Conservation (phyloP, 805 yeast species). For the Blastobotrys peoriensis region DNA sequence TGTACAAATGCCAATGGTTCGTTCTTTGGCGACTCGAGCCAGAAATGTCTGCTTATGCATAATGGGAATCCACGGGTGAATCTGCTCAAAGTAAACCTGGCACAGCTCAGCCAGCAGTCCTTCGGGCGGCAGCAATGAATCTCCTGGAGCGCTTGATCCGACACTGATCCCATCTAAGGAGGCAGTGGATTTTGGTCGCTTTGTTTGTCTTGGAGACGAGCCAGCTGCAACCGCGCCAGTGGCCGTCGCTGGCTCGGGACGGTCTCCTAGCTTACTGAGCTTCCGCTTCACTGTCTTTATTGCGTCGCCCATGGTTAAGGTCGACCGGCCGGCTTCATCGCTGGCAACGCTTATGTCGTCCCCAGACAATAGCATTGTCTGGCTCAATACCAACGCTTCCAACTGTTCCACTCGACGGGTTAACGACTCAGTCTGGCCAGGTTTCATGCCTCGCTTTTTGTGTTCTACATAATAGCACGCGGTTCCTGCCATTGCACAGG, state of each 20-base stretch:
- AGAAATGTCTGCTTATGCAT: slow-evolving; percentile 3
- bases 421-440: neutral
- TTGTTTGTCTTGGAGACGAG: neutral
- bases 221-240: too few species aligned
- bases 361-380: neutral
- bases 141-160: neutral
- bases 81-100: slow-evolving; percentile 4
- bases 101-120: slow-evolving; percentile 2
- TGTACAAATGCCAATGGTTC: neutral
- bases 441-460: slow-evolving; percentile 1
- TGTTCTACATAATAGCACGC: slow-evolving; percentile 3
- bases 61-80: slow-evolving; percentile 13
- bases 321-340: neutral
- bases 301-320: neutral
- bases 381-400: slow-evolving; percentile 1
- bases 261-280: neutral
- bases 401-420: slow-evolving; percentile 1
- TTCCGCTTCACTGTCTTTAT: neutral
- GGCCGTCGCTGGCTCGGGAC: neutral
- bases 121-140: slow-evolving; percentile 5
- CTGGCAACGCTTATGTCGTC: too few species aligned
- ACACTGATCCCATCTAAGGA: neutral
- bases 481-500: neutral
- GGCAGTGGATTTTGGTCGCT: neutral
- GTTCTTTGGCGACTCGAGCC: neutral